Evolutionary conservation across 2,329 filamentous ascomycete species (phyloP), one percentile per base, ranked within the genome.

Genomic region (Balansia obtecta): DNA sequence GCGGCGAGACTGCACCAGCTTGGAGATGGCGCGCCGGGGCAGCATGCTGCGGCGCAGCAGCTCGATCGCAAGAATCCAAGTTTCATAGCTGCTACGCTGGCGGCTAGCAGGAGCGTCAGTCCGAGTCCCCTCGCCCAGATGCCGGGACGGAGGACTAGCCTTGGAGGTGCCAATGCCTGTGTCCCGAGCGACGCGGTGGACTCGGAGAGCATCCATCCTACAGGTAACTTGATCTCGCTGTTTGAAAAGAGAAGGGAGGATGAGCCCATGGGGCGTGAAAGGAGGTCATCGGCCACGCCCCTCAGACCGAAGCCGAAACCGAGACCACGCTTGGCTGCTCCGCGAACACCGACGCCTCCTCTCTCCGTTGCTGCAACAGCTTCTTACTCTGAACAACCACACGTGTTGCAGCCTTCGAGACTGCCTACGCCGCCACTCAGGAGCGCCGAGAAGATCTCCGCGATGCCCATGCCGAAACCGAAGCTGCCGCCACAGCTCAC

Each of bases 211-310:
- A 82, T 85, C 46, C 69, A 76, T 22, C 74, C 83, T 0, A 83
- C 83, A 0, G 79, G 72, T 3, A 77, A 80, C 4, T 69, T 88
- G 18, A 82, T 88, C 49, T 77, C 77, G 39, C 73, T 86, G 68
- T 88, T 88, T 56, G 85, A 89, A 65, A 70, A 73, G 54, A 72
- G 68, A 41, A 55, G 51, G 46, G 56, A 54, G 15, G 57, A 56
- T n/a, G 64, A 68, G 43, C 64, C 20, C 3, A 58, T 63, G 6
- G 70, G 69, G 1, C n/a, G 13, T 15, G 18, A 43, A 9, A 42
- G 27, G 30, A 16, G 4, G 16, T 4, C n/a, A 3, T 20, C 44
- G 32, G 44, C 32, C 3, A 16, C 37, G 37, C 34, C 50, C 20
- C 20, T 40, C 13, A 39, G 22, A 13, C 45, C 39, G 39, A 48